Evolutionary conservation across 805 yeast genomes (phyloP).

Genomic region (Kazachstania taianensis): DNA sequence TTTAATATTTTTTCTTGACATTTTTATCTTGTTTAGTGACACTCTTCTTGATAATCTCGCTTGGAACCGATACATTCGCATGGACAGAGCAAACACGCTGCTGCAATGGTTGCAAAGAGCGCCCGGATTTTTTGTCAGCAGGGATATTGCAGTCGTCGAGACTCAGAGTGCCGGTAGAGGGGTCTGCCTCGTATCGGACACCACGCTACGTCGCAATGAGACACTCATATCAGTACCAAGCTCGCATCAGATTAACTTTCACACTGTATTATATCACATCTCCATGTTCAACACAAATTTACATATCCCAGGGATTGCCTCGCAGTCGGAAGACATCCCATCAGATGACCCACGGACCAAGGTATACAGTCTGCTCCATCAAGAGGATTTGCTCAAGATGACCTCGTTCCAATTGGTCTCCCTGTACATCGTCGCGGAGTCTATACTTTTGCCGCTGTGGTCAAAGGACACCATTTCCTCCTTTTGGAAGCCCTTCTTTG

Average conservation of each 20-base stretch:
- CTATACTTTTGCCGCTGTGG: conserved; percentile 22
- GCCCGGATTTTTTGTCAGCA: conserved; percentile 28
- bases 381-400: conserved; percentile 32
- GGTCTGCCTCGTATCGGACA: conserved; percentile 35
- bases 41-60: no score
- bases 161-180: conserved; percentile 52
- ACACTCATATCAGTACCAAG: conserved; percentile 48
- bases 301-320: conserved; percentile 7
- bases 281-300: conserved; percentile 25
- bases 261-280: conserved; percentile 41
- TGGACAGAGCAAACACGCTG: conserved; percentile 14
- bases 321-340: not conserved
- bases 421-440: conserved; percentile 32
- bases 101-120: conserved; percentile 28
- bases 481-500: conserved; percentile 62
- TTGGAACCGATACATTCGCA: no score
- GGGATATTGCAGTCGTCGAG: conserved; percentile 34
- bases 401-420: conserved; percentile 53
- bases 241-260: conserved; percentile 46
- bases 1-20: no score
- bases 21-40: no score
- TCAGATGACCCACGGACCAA: conserved; percentile 16
- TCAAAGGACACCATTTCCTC: conserved; percentile 24
- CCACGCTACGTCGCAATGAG: conserved; percentile 32
- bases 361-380: conserved; percentile 27